Evolutionary conservation across 208 protist genomes (phyloP), one percentile per base, ranked within the genome.

Genomic region (Acanthamoeba healyi): DNA sequence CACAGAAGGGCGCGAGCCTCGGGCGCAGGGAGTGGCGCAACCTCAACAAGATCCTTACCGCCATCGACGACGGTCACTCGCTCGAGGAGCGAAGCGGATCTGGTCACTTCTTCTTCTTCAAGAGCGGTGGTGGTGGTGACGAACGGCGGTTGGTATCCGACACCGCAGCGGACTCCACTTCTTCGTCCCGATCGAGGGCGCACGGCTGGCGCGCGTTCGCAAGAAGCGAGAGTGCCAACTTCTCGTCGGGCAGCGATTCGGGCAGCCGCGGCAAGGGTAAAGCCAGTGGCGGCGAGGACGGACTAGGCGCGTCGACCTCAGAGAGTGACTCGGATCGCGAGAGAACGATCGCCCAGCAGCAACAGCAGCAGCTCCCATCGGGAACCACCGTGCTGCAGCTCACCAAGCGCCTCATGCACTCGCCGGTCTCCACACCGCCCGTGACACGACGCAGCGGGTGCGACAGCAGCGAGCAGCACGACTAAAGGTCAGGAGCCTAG

Each of bases 1-100:
- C n/a, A 29, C n/a, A 29, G 65, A 74, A 61, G 54, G 54, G 54
- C 12, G 65, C 65, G 12, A 74, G 65, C 34, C 65, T 74, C 19
- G 65, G 65, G 34, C 65, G 65, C 5, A 10, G 65, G 32, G 65
- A 74, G 15, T 74, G 12, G n/a, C 65, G 65, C 65, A 74, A 74
- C 65, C 29, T 74, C n/a, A 74, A 74, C 65, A 74, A 74, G 65
- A 74, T 74, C 34, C 65, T 74, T 10, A 74, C 65, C 65, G 65
- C 65, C n/a, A 29, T 74, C 34, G 24, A 74, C 34, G 65, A 38
- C 9, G 65, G 24, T 19, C n/a, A 74, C 24, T 10, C 9, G 32
- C 9, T 38, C 65, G 58, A 34, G 5, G 9, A 67, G 19, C 26
- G 58, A 4, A 74, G n/a, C 3, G 65, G 65, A 2, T 74, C 65